These are phyloP conservation scores for Alternaria solani DNA, from an alignment of 2,329 filamentous ascomycete species.

Conservation along the genomic window DNA sequence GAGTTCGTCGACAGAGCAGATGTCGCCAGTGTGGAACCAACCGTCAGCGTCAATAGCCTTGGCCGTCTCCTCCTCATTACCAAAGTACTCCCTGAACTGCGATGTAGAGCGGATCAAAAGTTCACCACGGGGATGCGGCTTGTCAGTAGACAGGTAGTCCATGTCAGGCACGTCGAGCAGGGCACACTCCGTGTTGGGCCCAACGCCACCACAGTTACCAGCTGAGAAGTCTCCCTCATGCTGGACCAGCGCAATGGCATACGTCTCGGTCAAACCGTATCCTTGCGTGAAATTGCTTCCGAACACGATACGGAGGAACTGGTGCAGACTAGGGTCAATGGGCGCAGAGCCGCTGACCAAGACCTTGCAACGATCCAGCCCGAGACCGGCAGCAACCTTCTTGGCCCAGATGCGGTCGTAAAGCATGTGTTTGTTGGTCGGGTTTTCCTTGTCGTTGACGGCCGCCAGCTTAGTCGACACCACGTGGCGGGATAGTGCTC, in stretches of 20 bases:
- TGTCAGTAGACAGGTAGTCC: slow-evolving; percentile 88
- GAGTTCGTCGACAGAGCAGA: slow-evolving; percentile 81
- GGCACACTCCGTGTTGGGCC: slow-evolving; percentile 75
- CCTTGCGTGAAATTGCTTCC: slow-evolving; percentile 83
- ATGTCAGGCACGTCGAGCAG: slow-evolving; percentile 89
- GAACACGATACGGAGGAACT: slow-evolving; percentile 86
- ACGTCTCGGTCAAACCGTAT: slow-evolving; percentile 94
- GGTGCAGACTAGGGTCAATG: slow-evolving; percentile 85
- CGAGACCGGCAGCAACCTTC: slow-evolving; percentile 84
- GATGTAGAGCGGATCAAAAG: slow-evolving; percentile 81
- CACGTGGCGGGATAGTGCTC: slow-evolving; percentile 79
- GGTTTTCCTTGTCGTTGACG: slow-evolving; percentile 74
- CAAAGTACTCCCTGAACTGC: slow-evolving; percentile 87
- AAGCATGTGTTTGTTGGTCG: slow-evolving; percentile 79
- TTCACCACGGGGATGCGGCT: slow-evolving; percentile 89
- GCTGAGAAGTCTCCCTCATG: slow-evolving; percentile 72
- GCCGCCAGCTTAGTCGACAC: slow-evolving; percentile 81
- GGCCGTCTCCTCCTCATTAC: slow-evolving; percentile 84
- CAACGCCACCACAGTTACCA: slow-evolving; percentile 82
- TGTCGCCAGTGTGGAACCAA: slow-evolving; percentile 97
- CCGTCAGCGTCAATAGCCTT: slow-evolving; percentile 86
- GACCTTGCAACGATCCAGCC: slow-evolving; percentile 73
- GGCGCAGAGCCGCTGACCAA: slow-evolving; percentile 92
- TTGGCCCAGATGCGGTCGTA: slow-evolving; percentile 90
- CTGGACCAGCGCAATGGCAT: slow-evolving; percentile 79